A percentile compares a stretch with the other conserved stretches of the same genome.
phyloP scores from a whole-genome alignment of 495 filamentous ascomycete genomes.

The Aspergillus panamensis region DNA sequence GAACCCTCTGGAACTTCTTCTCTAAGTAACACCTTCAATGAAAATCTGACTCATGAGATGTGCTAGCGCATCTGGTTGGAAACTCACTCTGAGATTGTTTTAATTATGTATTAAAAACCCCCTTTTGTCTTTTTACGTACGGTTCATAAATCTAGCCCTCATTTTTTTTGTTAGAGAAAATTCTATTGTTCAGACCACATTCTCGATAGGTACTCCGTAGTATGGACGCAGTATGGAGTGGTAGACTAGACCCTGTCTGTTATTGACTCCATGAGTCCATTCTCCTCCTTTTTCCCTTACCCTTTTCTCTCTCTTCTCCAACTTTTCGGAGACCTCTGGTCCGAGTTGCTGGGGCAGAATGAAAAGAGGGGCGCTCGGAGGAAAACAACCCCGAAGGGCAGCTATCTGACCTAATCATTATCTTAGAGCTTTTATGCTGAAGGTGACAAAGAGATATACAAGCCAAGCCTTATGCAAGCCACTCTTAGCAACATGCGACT shows the following conservation, averaged over 20 bases:
- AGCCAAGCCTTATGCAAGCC: background rate
- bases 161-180: slow-evolving; percentile 24
- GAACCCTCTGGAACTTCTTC: slow-evolving; percentile 89
- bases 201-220: too few species aligned
- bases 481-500: slow-evolving; percentile 8
- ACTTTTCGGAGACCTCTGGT: too few species aligned
- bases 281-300: too few species aligned
- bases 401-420: background rate
- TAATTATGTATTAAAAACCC: slow-evolving; percentile 49
- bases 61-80: slow-evolving; percentile 22
- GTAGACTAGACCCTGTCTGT: too few species aligned
- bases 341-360: too few species aligned
- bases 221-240: too few species aligned
- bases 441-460: background rate
- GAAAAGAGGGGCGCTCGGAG: too few species aligned
- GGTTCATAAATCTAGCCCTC: slow-evolving; percentile 36
- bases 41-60: slow-evolving; percentile 5
- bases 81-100: slow-evolving; percentile 22
- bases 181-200: too few species aligned
- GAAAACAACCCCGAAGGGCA: background rate
- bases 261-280: too few species aligned
- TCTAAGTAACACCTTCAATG: slow-evolving; percentile 49
- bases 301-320: too few species aligned
- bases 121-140: slow-evolving; percentile 28
- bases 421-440: too few species aligned